Evolutionary conservation across 805 yeast genomes (phyloP).

Genomic region (Tetrapisispora arboricola): DNA sequence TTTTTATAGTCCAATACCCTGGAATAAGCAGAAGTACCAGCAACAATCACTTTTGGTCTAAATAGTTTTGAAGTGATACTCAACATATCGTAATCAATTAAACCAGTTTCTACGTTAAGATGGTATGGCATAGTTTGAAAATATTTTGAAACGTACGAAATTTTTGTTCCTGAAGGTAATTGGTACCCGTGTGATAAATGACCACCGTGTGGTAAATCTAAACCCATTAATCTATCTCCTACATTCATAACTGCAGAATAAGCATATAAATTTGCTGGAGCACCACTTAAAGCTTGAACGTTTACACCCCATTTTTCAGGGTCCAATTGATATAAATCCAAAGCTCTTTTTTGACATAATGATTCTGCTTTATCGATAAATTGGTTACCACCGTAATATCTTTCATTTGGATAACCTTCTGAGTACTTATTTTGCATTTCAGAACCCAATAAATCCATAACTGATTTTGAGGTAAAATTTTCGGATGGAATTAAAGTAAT

Average conservation of each 20-base stretch:
- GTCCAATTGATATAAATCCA: slow-evolving; percentile 67
- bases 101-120: slow-evolving; percentile 73
- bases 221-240: slow-evolving; percentile 93
- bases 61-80: slow-evolving; percentile 73
- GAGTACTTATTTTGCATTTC: slow-evolving; percentile 97
- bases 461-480: slow-evolving; percentile 91
- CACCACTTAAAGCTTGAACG: slow-evolving; percentile 90
- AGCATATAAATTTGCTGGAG: slow-evolving; percentile 91
- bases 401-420: slow-evolving; percentile 96
- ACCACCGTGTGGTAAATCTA: slow-evolving; percentile 97
- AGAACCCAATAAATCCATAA: slow-evolving; percentile 87
- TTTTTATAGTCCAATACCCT: slow-evolving; percentile 82
- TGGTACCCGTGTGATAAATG: slow-evolving; percentile 97
- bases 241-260: slow-evolving; percentile 83
- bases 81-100: slow-evolving; percentile 84
- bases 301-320: slow-evolving; percentile 93
- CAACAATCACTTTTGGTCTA: slow-evolving; percentile 92
- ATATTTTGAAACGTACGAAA: slow-evolving; percentile 84
- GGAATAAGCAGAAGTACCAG: slow-evolving; percentile 95
- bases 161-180: slow-evolving; percentile 71
- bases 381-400: slow-evolving; percentile 97
- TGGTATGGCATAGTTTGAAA: slow-evolving; percentile 98
- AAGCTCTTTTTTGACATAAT: slow-evolving; percentile 84
- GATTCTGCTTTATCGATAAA: slow-evolving; percentile 85
- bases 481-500: slow-evolving; percentile 91